Conservation (phyloP, 2,329 filamentous ascomycete species). For the Diaporthe destruens region DNA sequence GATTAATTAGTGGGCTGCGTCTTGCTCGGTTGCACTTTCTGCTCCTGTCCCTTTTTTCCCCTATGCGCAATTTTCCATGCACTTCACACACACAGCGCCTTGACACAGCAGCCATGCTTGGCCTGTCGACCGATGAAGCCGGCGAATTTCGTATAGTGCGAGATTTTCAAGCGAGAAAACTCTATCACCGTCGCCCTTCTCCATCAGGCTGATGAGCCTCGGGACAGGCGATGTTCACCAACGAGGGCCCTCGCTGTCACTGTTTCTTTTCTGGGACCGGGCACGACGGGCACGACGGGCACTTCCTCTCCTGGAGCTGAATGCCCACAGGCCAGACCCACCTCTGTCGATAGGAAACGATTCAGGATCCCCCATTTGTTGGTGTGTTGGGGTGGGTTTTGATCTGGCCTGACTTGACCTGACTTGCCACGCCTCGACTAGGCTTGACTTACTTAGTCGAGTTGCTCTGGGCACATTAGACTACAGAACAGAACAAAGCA, state of each 20-base stretch:
- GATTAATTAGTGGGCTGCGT: neutral
- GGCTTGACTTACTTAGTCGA: neutral
- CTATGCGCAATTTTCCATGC: neutral
- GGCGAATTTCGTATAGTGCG: neutral
- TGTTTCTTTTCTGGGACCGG: constrained; percentile 14
- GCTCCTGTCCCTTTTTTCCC: too few species aligned
- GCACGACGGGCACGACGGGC: constrained; percentile 3
- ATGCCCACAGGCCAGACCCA: constrained; percentile 21
- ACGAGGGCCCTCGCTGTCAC: constrained; percentile 21
- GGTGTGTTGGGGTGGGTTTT: constrained; percentile 5
- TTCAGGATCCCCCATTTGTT: constrained; percentile 25
- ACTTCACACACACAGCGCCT: neutral
- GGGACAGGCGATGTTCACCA: constrained; percentile 22
- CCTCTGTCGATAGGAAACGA: constrained; percentile 10
- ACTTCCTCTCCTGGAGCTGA: constrained; percentile 19
- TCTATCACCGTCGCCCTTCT: constrained; percentile 8
- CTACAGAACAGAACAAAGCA: neutral
- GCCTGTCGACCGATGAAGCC: neutral
- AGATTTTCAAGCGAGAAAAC: constrained; percentile 31
- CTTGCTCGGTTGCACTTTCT: constrained; percentile 20
- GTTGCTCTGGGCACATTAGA: neutral
- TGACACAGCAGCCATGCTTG: neutral
- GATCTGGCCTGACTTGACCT: constrained; percentile 1
- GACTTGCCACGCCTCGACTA: neutral
- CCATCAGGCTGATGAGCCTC: neutral